These are phyloP conservation scores for Claviceps humidiphila DNA, from an alignment of 2,329 filamentous ascomycete species.

Conservation along the genomic window DNA sequence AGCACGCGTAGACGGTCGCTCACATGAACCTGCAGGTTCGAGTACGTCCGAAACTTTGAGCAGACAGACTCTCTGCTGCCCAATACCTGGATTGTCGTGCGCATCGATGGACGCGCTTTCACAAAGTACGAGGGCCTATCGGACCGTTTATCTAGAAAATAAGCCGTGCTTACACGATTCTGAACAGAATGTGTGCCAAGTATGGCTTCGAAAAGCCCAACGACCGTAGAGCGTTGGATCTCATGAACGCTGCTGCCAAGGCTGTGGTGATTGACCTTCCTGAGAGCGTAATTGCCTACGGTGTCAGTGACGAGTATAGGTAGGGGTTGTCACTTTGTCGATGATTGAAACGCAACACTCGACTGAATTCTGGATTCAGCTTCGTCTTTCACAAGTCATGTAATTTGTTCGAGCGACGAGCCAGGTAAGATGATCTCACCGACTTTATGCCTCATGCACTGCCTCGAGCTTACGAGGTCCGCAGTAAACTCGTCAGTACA, in stretches of 20 bases:
- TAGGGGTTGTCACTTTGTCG: slow-evolving; percentile 18
- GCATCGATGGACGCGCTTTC: slow-evolving; percentile 88
- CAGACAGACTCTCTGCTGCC: slow-evolving; percentile 65
- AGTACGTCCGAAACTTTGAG: slow-evolving; percentile 89
- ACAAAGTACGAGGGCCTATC: slow-evolving; percentile 53
- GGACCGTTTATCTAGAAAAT: no score
- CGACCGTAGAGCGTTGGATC: slow-evolving; percentile 69
- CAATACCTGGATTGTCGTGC: slow-evolving; percentile 91
- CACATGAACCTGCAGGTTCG: slow-evolving; percentile 47
- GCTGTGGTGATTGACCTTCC: slow-evolving; percentile 72
- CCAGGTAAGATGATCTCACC: slow-evolving; percentile 40
- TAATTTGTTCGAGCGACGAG: slow-evolving; percentile 71
- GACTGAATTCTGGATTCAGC: slow-evolving; percentile 29
- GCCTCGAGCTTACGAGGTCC: neutral
- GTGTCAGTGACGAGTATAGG: slow-evolving; percentile 90
- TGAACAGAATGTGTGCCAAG: slow-evolving; percentile 58
- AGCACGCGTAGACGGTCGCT: neutral
- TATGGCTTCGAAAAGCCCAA: slow-evolving; percentile 89
- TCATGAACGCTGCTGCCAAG: slow-evolving; percentile 90
- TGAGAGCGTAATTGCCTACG: slow-evolving; percentile 80
- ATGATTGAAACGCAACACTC: neutral
- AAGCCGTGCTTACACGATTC: slow-evolving; percentile 5
- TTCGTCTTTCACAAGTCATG: slow-evolving; percentile 81
- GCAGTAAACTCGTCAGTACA: slow-evolving; percentile 78
- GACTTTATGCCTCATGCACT: neutral